phyloP scores from a whole-genome alignment of 2,329 filamentous ascomycete genomes.

The Huntiella bhutanensis region DNA sequence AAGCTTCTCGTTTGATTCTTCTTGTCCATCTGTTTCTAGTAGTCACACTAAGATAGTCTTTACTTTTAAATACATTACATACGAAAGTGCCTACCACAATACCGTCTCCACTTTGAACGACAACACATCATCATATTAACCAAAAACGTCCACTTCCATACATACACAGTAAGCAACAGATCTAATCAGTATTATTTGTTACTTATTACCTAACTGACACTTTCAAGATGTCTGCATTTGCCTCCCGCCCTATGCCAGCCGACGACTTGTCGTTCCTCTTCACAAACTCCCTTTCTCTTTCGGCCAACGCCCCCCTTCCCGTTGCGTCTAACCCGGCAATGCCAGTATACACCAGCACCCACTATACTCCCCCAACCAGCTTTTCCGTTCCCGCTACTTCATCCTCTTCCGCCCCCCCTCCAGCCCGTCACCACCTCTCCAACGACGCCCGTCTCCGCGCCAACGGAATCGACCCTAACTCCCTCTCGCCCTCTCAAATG shows the following conservation, averaged over 20 bases:
- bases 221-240: constrained; percentile 9
- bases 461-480: constrained; percentile 49
- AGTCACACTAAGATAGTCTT: no score
- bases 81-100: no score
- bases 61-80: no score
- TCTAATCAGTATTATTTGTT: background rate
- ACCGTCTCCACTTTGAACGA: no score
- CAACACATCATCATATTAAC: no score
- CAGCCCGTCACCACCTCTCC: constrained; percentile 9
- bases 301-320: constrained; percentile 3
- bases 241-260: constrained; percentile 2
- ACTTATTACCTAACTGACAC: background rate
- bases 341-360: constrained; percentile 9
- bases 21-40: no score
- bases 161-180: background rate
- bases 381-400: constrained; percentile 3
- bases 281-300: constrained; percentile 6
- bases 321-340: constrained; percentile 7
- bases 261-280: constrained; percentile 11
- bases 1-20: no score
- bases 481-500: constrained; percentile 55
- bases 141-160: background rate
- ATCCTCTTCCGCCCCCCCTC: constrained; percentile 3
- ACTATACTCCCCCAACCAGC: background rate
- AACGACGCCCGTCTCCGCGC: constrained; percentile 39